Percentiles rank a stretch among this genome's conserved stretches.
phyloP scores from a whole-genome alignment of 1,284 basidiomycete genomes.

The Austroboletus novae-zelandiae region DNA sequence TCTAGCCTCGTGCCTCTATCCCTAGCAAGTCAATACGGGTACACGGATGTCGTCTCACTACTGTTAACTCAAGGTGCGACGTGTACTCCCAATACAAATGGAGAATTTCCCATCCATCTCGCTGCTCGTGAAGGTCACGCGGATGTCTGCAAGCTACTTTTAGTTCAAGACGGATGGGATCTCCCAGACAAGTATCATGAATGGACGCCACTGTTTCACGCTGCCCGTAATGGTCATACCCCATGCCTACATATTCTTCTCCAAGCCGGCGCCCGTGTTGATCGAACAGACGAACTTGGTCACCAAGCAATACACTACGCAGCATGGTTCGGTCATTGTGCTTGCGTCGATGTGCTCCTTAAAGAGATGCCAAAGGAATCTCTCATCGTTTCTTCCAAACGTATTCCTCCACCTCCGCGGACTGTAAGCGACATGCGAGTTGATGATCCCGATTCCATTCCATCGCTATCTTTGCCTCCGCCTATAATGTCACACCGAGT shows the following conservation, averaged over 20 bases:
- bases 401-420: slow-evolving; percentile 13
- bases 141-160: slow-evolving; percentile 79
- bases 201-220: slow-evolving; percentile 98
- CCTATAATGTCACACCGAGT: slow-evolving; percentile 97
- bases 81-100: slow-evolving; percentile 87
- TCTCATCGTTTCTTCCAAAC: slow-evolving; percentile 10
- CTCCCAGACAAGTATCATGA: slow-evolving; percentile 94
- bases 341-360: slow-evolving; percentile 75
- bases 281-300: slow-evolving; percentile 81
- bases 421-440: slow-evolving; percentile 26
- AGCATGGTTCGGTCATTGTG: slow-evolving; percentile 94
- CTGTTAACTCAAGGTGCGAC: slow-evolving; percentile 74
- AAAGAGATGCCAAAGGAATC: slow-evolving; percentile 37
- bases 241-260: slow-evolving; percentile 79
- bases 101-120: slow-evolving; percentile 96
- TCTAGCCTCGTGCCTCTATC: slow-evolving; percentile 86
- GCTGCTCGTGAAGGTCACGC: slow-evolving; percentile 95
- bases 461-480: slow-evolving; percentile 90
- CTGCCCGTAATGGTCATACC: slow-evolving; percentile 84
- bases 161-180: slow-evolving; percentile 80
- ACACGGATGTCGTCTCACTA: slow-evolving; percentile 74
- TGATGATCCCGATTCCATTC: slow-evolving; percentile 82
- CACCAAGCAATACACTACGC: slow-evolving; percentile 92
- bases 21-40: slow-evolving; percentile 88
- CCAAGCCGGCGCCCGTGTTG: slow-evolving; percentile 74